Evolutionary conservation across 1,139 yeast genomes (phyloP).

Genomic region (Candida sp.): DNA sequence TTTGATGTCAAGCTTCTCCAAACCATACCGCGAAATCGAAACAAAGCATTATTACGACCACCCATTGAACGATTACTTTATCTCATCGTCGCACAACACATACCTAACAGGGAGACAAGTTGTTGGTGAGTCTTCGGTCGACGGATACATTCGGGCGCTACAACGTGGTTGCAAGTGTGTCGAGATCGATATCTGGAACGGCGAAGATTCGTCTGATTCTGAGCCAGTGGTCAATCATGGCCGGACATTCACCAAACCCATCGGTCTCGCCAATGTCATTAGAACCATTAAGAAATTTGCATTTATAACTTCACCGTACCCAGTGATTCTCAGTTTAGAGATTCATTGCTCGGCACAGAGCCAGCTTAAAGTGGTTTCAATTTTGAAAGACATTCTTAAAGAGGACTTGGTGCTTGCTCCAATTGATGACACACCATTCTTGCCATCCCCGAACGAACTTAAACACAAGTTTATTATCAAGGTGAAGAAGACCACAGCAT

Average conservation of each 20-base stretch:
- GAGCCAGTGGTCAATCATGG: slow-evolving; percentile 96
- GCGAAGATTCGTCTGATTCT: slow-evolving; percentile 30
- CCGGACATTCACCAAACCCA: slow-evolving; percentile 73
- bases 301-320: slow-evolving; percentile 82
- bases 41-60: slow-evolving; percentile 49
- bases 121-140: slow-evolving; percentile 91
- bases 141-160: slow-evolving; percentile 87
- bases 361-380: slow-evolving; percentile 60
- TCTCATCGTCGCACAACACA: slow-evolving; percentile 95
- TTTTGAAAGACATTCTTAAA: slow-evolving; percentile 61
- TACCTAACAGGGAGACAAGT: slow-evolving; percentile 88
- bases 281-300: slow-evolving; percentile 81
- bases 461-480: slow-evolving; percentile 75
- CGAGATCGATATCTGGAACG: slow-evolving; percentile 97
- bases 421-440: slow-evolving; percentile 23
- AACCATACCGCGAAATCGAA: slow-evolving; percentile 33
- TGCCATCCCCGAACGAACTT: slow-evolving; percentile 79
- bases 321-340: slow-evolving; percentile 88
- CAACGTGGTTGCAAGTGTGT: slow-evolving; percentile 94
- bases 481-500: slow-evolving; percentile 62
- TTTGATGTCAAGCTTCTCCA: slow-evolving; percentile 50
- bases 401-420: slow-evolving; percentile 57
- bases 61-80: slow-evolving; percentile 85
- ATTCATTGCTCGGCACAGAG: slow-evolving; percentile 72
- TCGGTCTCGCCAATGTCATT: slow-evolving; percentile 72